These are phyloP conservation scores for Diaporthe destruens DNA, from an alignment of 2,329 filamentous ascomycete genomes.

Conservation along the genomic window DNA sequence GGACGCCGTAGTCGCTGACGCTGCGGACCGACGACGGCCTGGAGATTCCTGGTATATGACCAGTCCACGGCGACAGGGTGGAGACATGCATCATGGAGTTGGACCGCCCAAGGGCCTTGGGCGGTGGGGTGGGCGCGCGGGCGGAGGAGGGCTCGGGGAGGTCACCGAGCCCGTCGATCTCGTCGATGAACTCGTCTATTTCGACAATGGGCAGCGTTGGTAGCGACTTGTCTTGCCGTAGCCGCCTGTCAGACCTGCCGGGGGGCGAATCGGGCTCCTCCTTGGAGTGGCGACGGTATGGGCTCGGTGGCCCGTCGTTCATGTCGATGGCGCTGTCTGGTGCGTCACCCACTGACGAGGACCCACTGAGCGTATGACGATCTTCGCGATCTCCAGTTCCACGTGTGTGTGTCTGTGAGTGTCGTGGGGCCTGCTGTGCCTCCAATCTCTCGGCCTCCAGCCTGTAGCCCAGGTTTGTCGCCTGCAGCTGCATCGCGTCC, in stretches of 20 bases:
- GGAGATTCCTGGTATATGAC: slow-evolving; percentile 6
- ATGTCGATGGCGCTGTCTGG: slow-evolving; percentile 58
- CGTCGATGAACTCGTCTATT: slow-evolving; percentile 49
- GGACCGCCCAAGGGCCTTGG: slow-evolving; percentile 44
- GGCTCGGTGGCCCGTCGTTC: slow-evolving; percentile 47
- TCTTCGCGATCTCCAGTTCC: slow-evolving; percentile 30
- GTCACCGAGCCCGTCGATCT: slow-evolving; percentile 37
- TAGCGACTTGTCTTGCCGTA: slow-evolving; percentile 42
- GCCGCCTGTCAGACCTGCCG: slow-evolving; percentile 16
- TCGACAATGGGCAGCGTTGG: slow-evolving; percentile 48
- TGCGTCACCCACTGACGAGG: slow-evolving; percentile 51
- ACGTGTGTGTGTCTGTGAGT: slow-evolving; percentile 11
- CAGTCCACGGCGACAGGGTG: slow-evolving; percentile 2
- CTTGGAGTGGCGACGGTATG: slow-evolving; percentile 40
- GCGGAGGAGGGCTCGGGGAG: slow-evolving; percentile 42
- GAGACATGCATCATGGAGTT: slow-evolving; percentile 22
- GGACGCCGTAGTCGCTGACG: slow-evolving; percentile 35
- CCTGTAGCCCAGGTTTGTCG: slow-evolving; percentile 41
- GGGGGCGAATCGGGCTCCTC: slow-evolving; percentile 37
- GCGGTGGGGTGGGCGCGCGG: slow-evolving; percentile 48
- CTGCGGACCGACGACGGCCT: slow-evolving; percentile 36
- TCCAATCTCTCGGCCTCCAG: slow-evolving; percentile 39
- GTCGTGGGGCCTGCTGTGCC: slow-evolving; percentile 33
- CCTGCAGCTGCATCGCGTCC: slow-evolving; percentile 77
- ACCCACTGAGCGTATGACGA: slow-evolving; percentile 31